A percentile compares a stretch with the other conserved stretches of the same genome.
These are phyloP conservation scores for Chaetomium tenue DNA, from an alignment of 495 filamentous ascomycete genomes.

Conservation along the genomic window DNA sequence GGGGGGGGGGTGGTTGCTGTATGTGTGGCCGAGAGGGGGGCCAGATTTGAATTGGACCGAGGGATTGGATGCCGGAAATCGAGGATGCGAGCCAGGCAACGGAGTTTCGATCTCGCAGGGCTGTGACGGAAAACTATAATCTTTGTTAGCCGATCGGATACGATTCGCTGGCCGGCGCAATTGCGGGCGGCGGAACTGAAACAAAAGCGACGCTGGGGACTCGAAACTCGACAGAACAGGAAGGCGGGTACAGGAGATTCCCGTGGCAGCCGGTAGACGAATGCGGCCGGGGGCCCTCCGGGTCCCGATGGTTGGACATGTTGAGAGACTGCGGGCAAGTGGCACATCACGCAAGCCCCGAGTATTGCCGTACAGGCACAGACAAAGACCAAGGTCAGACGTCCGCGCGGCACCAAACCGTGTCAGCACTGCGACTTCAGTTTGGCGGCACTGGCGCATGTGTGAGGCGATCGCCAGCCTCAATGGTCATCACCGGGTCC, in stretches of 20 bases:
- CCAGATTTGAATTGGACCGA: not conserved
- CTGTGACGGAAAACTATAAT: conserved; percentile 7
- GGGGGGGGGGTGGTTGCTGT: no score
- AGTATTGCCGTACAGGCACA: conserved; percentile 1
- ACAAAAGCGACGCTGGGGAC: conserved; percentile 22
- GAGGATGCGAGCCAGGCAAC: conserved; percentile 6
- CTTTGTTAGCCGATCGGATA: conserved; percentile 18
- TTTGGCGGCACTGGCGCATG: conserved; percentile 7
- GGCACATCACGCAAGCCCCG: conserved; percentile 6
- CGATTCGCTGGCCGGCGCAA: conserved; percentile 18
- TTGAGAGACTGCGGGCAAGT: not conserved
- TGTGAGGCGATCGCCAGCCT: not conserved
- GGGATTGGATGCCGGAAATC: conserved; percentile 1
- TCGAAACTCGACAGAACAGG: conserved; percentile 14
- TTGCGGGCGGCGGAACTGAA: conserved; percentile 23
- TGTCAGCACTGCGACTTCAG: conserved; percentile 4
- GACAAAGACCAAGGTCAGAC: not conserved
- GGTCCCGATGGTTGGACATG: conserved; percentile 3
- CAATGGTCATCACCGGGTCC: not conserved
- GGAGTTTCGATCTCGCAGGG: conserved; percentile 15
- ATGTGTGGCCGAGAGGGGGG: not conserved
- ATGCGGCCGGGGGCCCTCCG: not conserved
- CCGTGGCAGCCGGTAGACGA: conserved; percentile 1
- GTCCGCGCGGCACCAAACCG: not conserved
- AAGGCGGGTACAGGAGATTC: not conserved